phyloP scores from a whole-genome alignment of 129 eudicot species.

The Flaveria linearis region DNA sequence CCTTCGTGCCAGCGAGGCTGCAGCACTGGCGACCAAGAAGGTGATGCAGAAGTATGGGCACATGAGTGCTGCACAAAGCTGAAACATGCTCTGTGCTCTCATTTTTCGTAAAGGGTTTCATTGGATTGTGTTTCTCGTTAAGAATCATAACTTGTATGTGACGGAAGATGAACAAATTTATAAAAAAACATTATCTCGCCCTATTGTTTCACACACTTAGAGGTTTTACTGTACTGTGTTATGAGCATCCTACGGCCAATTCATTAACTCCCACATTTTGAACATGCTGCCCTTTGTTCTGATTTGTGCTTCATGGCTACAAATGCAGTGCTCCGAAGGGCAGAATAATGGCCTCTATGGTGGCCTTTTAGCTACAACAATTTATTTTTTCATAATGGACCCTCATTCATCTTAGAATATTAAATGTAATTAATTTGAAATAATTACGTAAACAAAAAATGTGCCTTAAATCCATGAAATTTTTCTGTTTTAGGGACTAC shows the following conservation, averaged over 20 bases:
- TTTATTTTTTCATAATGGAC: too few species aligned
- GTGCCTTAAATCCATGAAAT: too few species aligned
- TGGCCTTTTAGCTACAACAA: too few species aligned
- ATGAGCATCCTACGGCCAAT: neutral
- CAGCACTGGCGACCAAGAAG: slow-evolving; percentile 76
- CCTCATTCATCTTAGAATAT: too few species aligned
- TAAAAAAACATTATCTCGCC: neutral
- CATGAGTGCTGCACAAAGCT: slow-evolving; percentile 55
- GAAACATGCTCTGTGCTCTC: slow-evolving; percentile 25
- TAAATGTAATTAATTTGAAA: too few species aligned
- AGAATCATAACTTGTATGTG: neutral
- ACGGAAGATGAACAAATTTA: neutral
- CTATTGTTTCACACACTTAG: neutral
- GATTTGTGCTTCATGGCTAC: too few species aligned
- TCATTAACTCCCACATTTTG: too few species aligned
- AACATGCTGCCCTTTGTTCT: too few species aligned
- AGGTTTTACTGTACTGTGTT: neutral
- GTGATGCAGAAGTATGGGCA: slow-evolving; percentile 86
- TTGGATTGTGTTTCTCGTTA: slow-evolving; percentile 6
- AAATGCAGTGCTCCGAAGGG: too few species aligned
- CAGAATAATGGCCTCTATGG: too few species aligned
- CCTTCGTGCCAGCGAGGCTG: slow-evolving; percentile 90
- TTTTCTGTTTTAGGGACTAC: too few species aligned
- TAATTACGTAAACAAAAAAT: too few species aligned
- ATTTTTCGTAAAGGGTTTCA: neutral